A percentile compares a stretch with the other conserved stretches of the same genome.
Evolutionary conservation across 768 basidiomycete species (phyloP).

Genomic region (Mycena epipterygia): DNA sequence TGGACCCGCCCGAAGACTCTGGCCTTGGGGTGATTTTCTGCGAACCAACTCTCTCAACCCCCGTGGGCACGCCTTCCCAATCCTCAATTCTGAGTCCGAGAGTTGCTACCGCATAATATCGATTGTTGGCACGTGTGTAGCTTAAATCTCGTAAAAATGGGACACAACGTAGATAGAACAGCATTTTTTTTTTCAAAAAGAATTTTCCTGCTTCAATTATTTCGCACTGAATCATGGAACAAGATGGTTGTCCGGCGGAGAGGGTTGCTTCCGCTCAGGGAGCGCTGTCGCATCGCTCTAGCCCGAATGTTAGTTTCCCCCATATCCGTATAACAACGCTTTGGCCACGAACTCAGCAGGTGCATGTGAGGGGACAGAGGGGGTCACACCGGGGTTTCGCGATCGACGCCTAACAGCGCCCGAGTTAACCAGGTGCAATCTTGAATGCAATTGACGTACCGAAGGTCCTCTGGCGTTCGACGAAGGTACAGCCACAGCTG

Average conservation of each 20-base stretch:
- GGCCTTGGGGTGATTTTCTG: too few species aligned
- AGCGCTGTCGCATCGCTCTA: background rate
- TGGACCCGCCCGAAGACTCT: too few species aligned
- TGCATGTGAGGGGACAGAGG: too few species aligned
- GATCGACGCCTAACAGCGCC: background rate
- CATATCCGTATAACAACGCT: constrained; percentile 1
- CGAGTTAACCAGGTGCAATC: constrained; percentile 4
- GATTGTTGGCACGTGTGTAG: background rate
- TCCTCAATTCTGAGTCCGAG: background rate
- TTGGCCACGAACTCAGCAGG: background rate
- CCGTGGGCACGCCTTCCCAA: too few species aligned
- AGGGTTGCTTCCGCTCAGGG: background rate
- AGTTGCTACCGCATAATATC: background rate
- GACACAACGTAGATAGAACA: background rate
- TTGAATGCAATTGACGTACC: constrained; percentile 7
- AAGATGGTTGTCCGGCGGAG: constrained; percentile 1
- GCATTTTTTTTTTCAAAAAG: background rate
- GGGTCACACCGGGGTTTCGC: background rate
- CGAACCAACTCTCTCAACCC: too few species aligned
- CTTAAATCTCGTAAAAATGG: background rate
- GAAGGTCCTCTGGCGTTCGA: background rate
- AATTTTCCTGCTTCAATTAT: constrained; percentile 7
- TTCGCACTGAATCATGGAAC: background rate
- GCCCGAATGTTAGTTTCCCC: background rate
- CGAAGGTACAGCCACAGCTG: constrained; percentile 2